Evolutionary conservation across 192 early-diverging fungal species (phyloP).

Genomic region (Umbelopsis sp.): DNA sequence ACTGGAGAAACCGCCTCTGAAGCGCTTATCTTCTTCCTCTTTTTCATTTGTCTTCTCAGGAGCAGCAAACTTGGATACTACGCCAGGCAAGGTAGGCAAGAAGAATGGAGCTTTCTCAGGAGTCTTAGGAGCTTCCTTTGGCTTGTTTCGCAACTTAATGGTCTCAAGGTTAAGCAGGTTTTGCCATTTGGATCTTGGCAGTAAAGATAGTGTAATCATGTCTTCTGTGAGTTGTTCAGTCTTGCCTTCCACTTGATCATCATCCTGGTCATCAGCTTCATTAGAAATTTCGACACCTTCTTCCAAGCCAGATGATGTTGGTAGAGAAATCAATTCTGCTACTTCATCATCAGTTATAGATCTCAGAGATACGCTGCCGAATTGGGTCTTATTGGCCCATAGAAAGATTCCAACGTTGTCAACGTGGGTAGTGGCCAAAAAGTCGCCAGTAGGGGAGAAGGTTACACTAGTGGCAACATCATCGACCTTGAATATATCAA

Average conservation of each 20-base stretch:
- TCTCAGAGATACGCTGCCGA: slow-evolving; percentile 68
- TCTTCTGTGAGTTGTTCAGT: slow-evolving; percentile 72
- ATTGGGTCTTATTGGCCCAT: slow-evolving; percentile 91
- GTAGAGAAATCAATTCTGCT: slow-evolving; percentile 54
- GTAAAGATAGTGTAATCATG: slow-evolving; percentile 84
- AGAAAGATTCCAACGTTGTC: slow-evolving; percentile 90
- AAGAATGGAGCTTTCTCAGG: slow-evolving; percentile 96
- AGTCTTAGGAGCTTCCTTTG: slow-evolving; percentile 83
- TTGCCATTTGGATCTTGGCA: slow-evolving; percentile 90
- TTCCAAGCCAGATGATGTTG: slow-evolving; percentile 56
- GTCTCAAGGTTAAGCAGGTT: slow-evolving; percentile 85
- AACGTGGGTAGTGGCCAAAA: slow-evolving; percentile 89
- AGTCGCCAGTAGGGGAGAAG: slow-evolving; percentile 91
- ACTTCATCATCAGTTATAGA: slow-evolving; percentile 63
- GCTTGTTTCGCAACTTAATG: slow-evolving; percentile 92
- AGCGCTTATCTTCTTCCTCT: slow-evolving; percentile 18
- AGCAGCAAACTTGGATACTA: slow-evolving; percentile 67
- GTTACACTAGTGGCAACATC: slow-evolving; percentile 82
- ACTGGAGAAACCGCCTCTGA: slow-evolving; percentile 20
- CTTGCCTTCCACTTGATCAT: slow-evolving; percentile 5
- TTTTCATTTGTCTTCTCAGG: slow-evolving; percentile 37
- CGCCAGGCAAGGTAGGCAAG: slow-evolving; percentile 77
- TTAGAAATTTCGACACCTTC: slow-evolving; percentile 54
- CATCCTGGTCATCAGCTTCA: slow-evolving; percentile 29
- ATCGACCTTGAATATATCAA: slow-evolving; percentile 82